Evolutionary conservation across 1,139 yeast species (phyloP), one percentile per base, ranked within the genome.

Genomic region (Meyerozyma guilliermondii): DNA sequence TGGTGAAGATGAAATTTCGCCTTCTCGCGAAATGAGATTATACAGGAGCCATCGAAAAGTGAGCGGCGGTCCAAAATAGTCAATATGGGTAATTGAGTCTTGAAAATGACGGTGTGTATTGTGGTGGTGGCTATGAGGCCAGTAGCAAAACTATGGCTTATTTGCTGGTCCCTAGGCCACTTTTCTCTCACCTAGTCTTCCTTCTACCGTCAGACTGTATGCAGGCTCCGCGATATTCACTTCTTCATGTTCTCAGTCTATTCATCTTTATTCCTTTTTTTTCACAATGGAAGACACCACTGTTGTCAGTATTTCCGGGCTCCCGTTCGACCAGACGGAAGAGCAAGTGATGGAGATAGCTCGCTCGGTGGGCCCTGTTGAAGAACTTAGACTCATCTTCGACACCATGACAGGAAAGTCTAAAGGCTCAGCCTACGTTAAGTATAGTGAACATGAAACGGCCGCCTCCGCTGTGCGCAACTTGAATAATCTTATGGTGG

Each of bases 381-480:
- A 78, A 35, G 81, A 79, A 47, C 69, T 88, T 48, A 82, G 84
- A 58, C 73, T 91, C 54, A 75, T 87, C 58, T 87, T 91, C 59
- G 98, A 91, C 60, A 84, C 87, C 37, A 81, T 82, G 45, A 88
- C 96, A 0, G 98, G 98, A 3, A 85, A 83, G 57, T 87, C 96
- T 14, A 88, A 85, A 60, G 98, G 98, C 1, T 87, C 80, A 60
- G 97, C 96, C 3, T 87, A 85, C 53, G 83, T 91, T 17, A 91
- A 86, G 52, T 91, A 86, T 58, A 78, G 75, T 41, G 91, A 73
- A 52, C 59, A 61, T 39, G 96, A 87, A 52, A 86, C 96, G 0
- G 96, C 97, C 1, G 82, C 87, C 2, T 83, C 94, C 13, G 98
- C 98, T 0, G 95, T 89, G 16, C 71, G 98, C 46, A 92, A 91